A percentile compares a stretch with the other conserved stretches of the same genome.
Evolutionary conservation across 2,329 filamentous ascomycete species (phyloP).

Genomic region (Colletotrichum horii): DNA sequence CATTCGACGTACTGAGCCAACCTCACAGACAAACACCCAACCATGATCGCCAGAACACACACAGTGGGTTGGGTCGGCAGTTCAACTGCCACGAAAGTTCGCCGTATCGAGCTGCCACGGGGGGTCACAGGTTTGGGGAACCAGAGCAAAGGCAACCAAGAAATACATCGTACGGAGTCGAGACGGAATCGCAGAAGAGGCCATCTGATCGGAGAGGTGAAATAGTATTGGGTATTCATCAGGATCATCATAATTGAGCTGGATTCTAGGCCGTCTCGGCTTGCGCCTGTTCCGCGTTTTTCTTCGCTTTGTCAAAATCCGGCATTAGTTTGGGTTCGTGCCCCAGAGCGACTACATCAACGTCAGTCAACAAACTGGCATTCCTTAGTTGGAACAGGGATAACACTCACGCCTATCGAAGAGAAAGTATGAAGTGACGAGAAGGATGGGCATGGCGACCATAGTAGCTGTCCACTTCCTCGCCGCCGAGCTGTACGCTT

Average conservation of each 20-base stretch:
- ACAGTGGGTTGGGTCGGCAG: neutral
- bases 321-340: conserved; percentile 32
- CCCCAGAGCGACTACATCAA: conserved; percentile 33
- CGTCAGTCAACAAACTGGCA: neutral
- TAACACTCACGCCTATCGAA: conserved; percentile 51
- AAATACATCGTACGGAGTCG: neutral
- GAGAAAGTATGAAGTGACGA: conserved; percentile 61
- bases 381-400: neutral
- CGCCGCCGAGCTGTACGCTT: conserved; percentile 48
- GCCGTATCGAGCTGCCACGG: neutral
- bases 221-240: conserved; percentile 7
- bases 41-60: neutral
- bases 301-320: conserved; percentile 1
- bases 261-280: neutral
- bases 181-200: neutral
- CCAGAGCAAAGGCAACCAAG: neutral
- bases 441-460: conserved; percentile 57
- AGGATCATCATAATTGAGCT: conserved; percentile 1
- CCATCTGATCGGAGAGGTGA: neutral
- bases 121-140: neutral
- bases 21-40: neutral
- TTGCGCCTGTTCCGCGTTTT: neutral
- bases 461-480: conserved; percentile 52
- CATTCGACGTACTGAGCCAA: neutral
- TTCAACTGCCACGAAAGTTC: neutral